Conservation (phyloP, 768 basidiomycete genomes). For the Termitomyces sp. region DNA sequence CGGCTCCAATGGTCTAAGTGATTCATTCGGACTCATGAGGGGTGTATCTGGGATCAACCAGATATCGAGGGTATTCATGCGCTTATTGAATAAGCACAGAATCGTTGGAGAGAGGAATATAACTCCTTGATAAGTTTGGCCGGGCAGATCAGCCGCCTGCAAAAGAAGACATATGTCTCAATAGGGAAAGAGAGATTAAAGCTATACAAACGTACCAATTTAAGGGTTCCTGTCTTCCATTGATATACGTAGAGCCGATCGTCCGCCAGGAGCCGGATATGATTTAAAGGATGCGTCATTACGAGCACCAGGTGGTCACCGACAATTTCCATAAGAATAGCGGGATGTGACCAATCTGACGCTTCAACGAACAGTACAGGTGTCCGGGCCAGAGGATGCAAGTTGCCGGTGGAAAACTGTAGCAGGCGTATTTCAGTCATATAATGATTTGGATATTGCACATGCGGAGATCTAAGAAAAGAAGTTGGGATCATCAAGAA, state of each 20-base stretch:
- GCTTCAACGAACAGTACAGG: slow-evolving; percentile 21
- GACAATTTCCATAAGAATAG: slow-evolving; percentile 13
- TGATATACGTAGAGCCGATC: slow-evolving; percentile 10
- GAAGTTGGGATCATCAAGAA: not conserved
- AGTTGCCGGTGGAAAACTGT: slow-evolving; percentile 2
- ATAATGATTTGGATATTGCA: not conserved
- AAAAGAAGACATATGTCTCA: not conserved
- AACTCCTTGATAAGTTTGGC: not conserved
- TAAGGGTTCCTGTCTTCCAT: slow-evolving; percentile 9
- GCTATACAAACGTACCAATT: slow-evolving; percentile 1
- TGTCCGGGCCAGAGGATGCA: slow-evolving; percentile 6
- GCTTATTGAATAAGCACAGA: not conserved
- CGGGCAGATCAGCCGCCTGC: not conserved
- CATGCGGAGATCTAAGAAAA: not conserved
- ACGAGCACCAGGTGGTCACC: slow-evolving; percentile 10
- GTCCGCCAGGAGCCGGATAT: not conserved
- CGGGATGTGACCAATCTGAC: slow-evolving; percentile 3
- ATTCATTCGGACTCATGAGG: not conserved
- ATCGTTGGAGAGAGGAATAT: slow-evolving; percentile 1
- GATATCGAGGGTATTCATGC: not conserved
- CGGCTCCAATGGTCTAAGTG: not conserved
- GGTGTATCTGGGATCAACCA: not conserved
- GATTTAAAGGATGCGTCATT: not conserved
- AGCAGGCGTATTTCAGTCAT: not conserved
- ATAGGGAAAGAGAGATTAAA: not conserved